Percentiles rank a stretch among this genome's conserved stretches.
These are phyloP conservation scores for Exsudoporus floridanus DNA, from an alignment of 1,284 basidiomycete genomes.

Conservation along the genomic window DNA sequence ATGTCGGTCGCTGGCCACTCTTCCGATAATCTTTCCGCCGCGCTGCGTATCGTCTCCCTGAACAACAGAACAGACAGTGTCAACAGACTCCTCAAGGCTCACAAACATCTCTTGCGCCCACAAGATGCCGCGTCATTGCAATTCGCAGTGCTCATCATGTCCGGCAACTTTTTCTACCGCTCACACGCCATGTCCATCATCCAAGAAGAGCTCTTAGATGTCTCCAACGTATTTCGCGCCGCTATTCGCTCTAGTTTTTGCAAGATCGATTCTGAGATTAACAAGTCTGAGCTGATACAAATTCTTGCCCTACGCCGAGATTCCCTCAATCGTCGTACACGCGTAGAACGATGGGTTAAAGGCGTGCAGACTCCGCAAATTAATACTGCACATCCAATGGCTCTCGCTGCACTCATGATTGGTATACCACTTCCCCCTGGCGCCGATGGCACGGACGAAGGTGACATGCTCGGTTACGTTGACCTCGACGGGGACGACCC, in stretches of 20 bases:
- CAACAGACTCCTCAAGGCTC: conserved; percentile 41
- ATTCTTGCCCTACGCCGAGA: conserved; percentile 46
- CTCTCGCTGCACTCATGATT: conserved; percentile 68
- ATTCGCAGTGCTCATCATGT: conserved; percentile 42
- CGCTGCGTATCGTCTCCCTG: conserved; percentile 50
- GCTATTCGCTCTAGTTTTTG: conserved; percentile 47
- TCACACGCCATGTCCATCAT: conserved; percentile 43
- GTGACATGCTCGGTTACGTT: conserved; percentile 48
- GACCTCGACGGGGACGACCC: conserved; percentile 54
- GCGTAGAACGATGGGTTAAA: conserved; percentile 55
- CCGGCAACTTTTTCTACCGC: conserved; percentile 32
- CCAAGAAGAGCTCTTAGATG: conserved; percentile 52
- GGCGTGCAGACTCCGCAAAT: conserved; percentile 43
- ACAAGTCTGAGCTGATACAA: conserved; percentile 42
- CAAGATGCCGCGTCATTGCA: conserved; percentile 50
- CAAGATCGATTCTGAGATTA: conserved; percentile 42
- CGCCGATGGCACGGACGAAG: conserved; percentile 35
- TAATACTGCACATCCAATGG: conserved; percentile 48
- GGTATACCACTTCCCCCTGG: conserved; percentile 50
- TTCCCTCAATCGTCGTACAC: conserved; percentile 41
- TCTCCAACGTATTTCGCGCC: conserved; percentile 41
- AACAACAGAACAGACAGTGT: conserved; percentile 39
- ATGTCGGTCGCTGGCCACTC: conserved; percentile 44
- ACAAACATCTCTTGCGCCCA: conserved; percentile 56
- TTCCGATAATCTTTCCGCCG: conserved; percentile 51